Percentiles rank a stretch among this genome's conserved stretches.
phyloP scores from a whole-genome alignment of 2,329 filamentous ascomycete species.

The Penicillium corylophilum region DNA sequence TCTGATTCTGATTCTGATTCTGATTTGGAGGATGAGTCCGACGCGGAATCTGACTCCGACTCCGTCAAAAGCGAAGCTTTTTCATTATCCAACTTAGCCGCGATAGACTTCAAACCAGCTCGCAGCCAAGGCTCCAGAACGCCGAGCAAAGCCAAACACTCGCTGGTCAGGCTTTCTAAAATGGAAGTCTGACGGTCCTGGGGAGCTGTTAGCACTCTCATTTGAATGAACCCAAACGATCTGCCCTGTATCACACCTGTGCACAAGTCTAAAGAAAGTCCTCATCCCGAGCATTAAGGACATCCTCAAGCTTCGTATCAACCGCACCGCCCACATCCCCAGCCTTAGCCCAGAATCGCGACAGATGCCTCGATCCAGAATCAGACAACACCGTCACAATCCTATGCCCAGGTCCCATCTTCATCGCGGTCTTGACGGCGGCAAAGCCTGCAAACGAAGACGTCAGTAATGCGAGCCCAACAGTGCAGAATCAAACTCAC shows the following conservation, averaged over 20 bases:
- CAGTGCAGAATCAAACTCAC: constrained; percentile 44
- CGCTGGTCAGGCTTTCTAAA: constrained; percentile 4
- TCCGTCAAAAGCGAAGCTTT: constrained; percentile 2
- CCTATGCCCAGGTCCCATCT: constrained; percentile 49
- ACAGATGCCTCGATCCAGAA: constrained; percentile 52
- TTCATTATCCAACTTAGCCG: constrained; percentile 12
- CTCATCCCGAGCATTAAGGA: constrained; percentile 42
- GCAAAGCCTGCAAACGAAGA: constrained; percentile 42
- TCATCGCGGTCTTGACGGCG: constrained; percentile 47
- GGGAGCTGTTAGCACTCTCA: background rate
- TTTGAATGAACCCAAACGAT: background rate
- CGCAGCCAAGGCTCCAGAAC: constrained; percentile 3
- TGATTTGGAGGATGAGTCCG: background rate
- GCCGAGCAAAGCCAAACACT: constrained; percentile 3
- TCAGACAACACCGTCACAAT: constrained; percentile 52
- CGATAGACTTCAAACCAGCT: constrained; percentile 10
- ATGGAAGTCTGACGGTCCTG: background rate
- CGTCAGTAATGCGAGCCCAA: constrained; percentile 18
- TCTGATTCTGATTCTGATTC: too few species aligned
- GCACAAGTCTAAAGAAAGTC: constrained; percentile 25
- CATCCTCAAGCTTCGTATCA: constrained; percentile 48
- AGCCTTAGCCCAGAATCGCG: constrained; percentile 52
- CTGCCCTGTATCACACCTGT: background rate
- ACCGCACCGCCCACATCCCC: constrained; percentile 47
- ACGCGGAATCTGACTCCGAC: background rate